Conservation (phyloP, 2,329 filamentous ascomycete species). For the Penicillium sp. region DNA sequence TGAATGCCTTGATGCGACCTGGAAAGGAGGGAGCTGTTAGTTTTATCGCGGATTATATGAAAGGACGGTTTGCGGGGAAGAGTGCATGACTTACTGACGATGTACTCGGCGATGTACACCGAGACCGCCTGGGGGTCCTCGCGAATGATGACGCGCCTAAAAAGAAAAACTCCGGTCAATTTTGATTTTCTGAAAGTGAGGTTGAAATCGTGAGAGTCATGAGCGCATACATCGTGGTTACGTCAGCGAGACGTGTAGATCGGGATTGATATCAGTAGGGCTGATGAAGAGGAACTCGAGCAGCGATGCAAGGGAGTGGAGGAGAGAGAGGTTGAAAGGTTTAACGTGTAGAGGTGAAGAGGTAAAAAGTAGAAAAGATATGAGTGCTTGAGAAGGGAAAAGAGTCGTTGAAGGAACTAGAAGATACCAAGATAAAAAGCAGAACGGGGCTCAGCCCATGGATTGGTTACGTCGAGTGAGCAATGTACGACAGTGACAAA, state of each 20-base stretch:
- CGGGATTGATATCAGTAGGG: slow-evolving; percentile 5
- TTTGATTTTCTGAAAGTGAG: not conserved
- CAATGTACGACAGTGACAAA: slow-evolving; percentile 35
- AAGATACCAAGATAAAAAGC: slow-evolving; percentile 9
- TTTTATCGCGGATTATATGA: not conserved
- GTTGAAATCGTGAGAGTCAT: not conserved
- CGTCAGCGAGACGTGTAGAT: slow-evolving; percentile 32
- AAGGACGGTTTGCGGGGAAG: slow-evolving; percentile 9
- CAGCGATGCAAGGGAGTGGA: slow-evolving; percentile 4
- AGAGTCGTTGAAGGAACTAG: not conserved
- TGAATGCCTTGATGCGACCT: slow-evolving; percentile 80
- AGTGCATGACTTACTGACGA: slow-evolving; percentile 63
- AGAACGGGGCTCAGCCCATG: slow-evolving; percentile 24
- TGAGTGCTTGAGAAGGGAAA: not conserved
- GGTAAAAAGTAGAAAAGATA: slow-evolving; percentile 4
- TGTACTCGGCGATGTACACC: slow-evolving; percentile 79
- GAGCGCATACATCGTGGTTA: slow-evolving; percentile 38
- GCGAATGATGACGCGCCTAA: slow-evolving; percentile 83
- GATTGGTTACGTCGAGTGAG: slow-evolving; percentile 37
- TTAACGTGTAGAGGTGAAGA: slow-evolving; percentile 3
- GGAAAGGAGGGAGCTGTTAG: slow-evolving; percentile 18
- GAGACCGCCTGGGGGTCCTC: slow-evolving; percentile 73
- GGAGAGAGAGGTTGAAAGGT: not conserved
- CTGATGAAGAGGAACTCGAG: slow-evolving; percentile 4
- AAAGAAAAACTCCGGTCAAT: slow-evolving; percentile 19